Evolutionary conservation across 129 eudicot species (phyloP), one percentile per base, ranked within the genome.

Genomic region (Centaurea solstitialis): DNA sequence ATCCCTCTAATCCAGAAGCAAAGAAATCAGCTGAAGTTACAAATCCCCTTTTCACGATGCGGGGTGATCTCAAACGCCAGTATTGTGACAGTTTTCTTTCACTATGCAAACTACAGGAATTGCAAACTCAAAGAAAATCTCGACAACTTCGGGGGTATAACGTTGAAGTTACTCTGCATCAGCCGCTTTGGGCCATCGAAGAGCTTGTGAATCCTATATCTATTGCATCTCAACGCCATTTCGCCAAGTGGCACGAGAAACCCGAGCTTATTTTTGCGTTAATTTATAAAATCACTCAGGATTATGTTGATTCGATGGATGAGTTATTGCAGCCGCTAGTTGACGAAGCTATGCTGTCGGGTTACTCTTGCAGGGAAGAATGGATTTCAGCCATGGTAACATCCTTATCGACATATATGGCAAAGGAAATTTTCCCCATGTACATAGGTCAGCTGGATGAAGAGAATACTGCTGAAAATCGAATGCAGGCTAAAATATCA

Each of bases 341-440:
- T 72, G 98, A 96, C 76, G 92, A 95, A 86, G 99, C 99, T 40
- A 90, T 88, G 93, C 83, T 95, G 23, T 85, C 89, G 3, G 99
- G 98, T 45, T 95, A 95, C 81, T 92, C 98, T 75, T 93, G 99
- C 79, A 89, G 98, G 62, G 99, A 96, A 89, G 99, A 96, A 85
- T 96, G 99, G 99, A 88, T 96, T 62, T 91, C 99, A 53, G 90
- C 93, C 2, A 89, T 96, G 89, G 99, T 96, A 68, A 81, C 87
- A 72, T 93, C 99, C 23, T 77, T 96, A 43, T 86, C 98, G 10
- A 93, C 93, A 5, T 91, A 91, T 79, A 86, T 96, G 84, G 97
- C 98, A 10, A 91, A 93, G 69, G 99, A 96, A 79, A 86, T 93
- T 73, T 88, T 96, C 74, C 91, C 98, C 2, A 10, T 45, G 17